A percentile compares a stretch with the other conserved stretches of the same genome.
phyloP scores from a whole-genome alignment of 441 rosid species.

The Kokia cookei region DNA sequence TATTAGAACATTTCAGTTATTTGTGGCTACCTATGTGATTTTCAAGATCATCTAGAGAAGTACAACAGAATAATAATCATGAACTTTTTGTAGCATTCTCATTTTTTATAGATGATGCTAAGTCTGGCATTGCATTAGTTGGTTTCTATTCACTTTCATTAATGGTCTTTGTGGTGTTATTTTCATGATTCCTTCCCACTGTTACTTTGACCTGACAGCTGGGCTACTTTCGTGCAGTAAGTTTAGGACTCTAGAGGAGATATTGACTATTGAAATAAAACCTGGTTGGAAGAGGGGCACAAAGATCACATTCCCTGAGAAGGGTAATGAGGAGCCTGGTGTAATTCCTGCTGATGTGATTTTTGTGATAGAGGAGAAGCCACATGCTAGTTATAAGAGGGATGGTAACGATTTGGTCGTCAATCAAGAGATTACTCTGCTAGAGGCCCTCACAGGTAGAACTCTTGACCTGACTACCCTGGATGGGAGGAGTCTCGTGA shows the following conservation, averaged over 20 bases:
- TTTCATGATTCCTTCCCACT: neutral
- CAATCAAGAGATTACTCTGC: conserved; percentile 63
- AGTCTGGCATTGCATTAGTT: neutral
- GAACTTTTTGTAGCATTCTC: neutral
- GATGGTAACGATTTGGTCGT: conserved; percentile 77
- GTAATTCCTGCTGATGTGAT: conserved; percentile 71
- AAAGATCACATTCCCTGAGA: conserved; percentile 82
- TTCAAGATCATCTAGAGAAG: neutral
- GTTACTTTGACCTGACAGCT: conserved; percentile 3
- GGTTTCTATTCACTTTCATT: conserved; percentile 3
- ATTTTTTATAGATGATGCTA: neutral
- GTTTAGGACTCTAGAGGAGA: conserved; percentile 55
- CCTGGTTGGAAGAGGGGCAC: conserved; percentile 99
- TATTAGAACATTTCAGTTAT: neutral
- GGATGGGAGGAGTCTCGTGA: conserved; percentile 65
- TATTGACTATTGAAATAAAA: conserved; percentile 73
- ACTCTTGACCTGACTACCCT: conserved; percentile 55
- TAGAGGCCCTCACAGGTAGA: conserved; percentile 83
- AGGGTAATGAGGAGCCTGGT: conserved; percentile 81
- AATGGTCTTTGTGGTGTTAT: conserved; percentile 7
- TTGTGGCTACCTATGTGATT: neutral
- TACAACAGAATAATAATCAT: neutral
- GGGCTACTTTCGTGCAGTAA: conserved; percentile 39
- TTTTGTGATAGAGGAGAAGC: conserved; percentile 80
- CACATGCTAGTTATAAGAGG: conserved; percentile 66